Percentiles rank a stretch among this genome's conserved stretches.
Evolutionary conservation across 805 yeast species (phyloP).

Genomic region (Cyberlindnera euphorbiiphila): DNA sequence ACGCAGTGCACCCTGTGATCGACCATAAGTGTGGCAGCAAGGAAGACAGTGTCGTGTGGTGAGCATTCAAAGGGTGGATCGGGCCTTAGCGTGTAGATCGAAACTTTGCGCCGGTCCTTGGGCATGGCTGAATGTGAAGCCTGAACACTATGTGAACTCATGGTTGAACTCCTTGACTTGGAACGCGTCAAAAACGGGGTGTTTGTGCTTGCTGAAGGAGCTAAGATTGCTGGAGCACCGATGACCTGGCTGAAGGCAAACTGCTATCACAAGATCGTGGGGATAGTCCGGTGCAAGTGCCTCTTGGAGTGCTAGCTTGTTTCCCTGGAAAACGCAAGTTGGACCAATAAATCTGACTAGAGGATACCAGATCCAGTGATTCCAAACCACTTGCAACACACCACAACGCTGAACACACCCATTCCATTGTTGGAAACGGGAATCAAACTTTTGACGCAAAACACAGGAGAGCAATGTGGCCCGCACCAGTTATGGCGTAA

Average conservation of each 20-base stretch:
- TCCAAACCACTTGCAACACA: no score
- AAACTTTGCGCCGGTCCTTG: slow-evolving; percentile 6
- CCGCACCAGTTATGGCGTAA: neutral
- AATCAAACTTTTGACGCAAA: slow-evolving; percentile 3
- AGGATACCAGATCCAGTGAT: no score
- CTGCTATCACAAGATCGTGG: no score
- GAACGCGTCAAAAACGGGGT: no score
- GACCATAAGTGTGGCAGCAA: slow-evolving; percentile 36
- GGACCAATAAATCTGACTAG: no score
- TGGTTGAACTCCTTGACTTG: no score
- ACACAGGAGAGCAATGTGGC: slow-evolving; percentile 10
- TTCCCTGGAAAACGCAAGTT: no score
- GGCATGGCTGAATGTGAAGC: neutral
- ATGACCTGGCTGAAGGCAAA: no score
- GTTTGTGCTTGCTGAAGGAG: neutral
- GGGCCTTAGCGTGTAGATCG: slow-evolving; percentile 28
- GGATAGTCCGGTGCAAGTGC: no score
- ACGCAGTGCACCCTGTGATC: slow-evolving; percentile 39
- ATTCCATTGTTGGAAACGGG: neutral
- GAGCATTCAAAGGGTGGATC: slow-evolving; percentile 36
- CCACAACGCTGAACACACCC: no score
- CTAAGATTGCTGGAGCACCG: neutral
- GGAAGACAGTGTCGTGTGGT: slow-evolving; percentile 30
- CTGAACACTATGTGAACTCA: no score
- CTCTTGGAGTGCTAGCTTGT: no score